These are phyloP conservation scores for Verticillium tricorpus DNA, from an alignment of 2,329 filamentous ascomycete genomes.

Conservation along the genomic window DNA sequence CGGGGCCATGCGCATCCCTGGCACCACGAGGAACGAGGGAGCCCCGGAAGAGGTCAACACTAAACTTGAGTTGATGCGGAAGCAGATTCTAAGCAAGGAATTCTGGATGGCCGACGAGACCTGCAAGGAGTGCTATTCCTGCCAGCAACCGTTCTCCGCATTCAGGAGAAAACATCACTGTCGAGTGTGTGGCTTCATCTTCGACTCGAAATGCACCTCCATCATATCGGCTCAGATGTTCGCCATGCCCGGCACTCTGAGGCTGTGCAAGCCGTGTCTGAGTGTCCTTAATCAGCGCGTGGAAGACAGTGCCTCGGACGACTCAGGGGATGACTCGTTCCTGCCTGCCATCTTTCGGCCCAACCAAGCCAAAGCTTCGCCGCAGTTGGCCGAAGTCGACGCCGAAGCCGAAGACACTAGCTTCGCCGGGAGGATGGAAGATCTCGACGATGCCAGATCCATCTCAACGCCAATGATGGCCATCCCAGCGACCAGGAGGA, in stretches of 20 bases:
- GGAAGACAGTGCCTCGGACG: slow-evolving; percentile 81
- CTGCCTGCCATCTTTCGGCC: slow-evolving; percentile 59
- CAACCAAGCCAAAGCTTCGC: slow-evolving; percentile 41
- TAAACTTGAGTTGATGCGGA: slow-evolving; percentile 67
- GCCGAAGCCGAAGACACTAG: slow-evolving; percentile 33
- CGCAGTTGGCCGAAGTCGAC: slow-evolving; percentile 28
- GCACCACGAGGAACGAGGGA: slow-evolving; percentile 52
- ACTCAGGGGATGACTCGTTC: slow-evolving; percentile 74
- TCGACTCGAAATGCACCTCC: slow-evolving; percentile 92
- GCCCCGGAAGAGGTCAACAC: slow-evolving; percentile 56
- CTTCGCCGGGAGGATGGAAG: slow-evolving; percentile 36
- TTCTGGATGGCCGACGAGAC: slow-evolving; percentile 99
- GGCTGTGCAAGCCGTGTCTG: slow-evolving; percentile 91
- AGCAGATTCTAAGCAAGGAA: slow-evolving; percentile 86
- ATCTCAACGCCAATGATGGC: slow-evolving; percentile 68
- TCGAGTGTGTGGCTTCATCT: slow-evolving; percentile 94
- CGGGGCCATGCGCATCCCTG: slow-evolving; percentile 47
- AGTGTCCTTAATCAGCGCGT: slow-evolving; percentile 78
- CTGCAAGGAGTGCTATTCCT: slow-evolving; percentile 94
- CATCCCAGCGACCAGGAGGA: slow-evolving; percentile 59
- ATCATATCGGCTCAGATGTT: slow-evolving; percentile 86
- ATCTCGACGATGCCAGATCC: slow-evolving; percentile 44
- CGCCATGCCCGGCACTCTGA: slow-evolving; percentile 75
- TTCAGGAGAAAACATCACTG: slow-evolving; percentile 97
- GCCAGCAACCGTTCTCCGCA: slow-evolving; percentile 83